Percentiles rank a stretch among this genome's conserved stretches.
Conservation (phyloP, 202 grass and related monocot species). For the Carex arenaria region DNA sequence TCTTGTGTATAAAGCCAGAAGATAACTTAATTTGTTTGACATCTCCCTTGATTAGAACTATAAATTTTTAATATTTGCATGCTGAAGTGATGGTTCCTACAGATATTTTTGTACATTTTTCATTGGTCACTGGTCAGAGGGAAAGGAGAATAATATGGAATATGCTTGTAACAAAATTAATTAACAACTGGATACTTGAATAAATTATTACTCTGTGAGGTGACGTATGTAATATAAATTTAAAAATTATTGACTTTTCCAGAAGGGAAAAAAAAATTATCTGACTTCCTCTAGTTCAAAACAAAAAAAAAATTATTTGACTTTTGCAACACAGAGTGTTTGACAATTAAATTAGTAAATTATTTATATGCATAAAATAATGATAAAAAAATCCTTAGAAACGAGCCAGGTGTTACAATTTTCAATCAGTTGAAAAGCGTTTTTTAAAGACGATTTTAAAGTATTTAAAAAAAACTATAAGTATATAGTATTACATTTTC, state of each 20-base stretch:
- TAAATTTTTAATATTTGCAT: neutral
- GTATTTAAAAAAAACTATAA: neutral
- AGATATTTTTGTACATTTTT: neutral
- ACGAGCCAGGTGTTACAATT: neutral
- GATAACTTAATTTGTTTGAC: neutral
- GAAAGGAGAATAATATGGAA: neutral
- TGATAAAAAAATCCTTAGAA: neutral
- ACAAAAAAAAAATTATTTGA: slow-evolving; percentile 6
- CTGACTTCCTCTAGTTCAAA: neutral
- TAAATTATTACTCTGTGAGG: neutral
- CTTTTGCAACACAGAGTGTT: neutral
- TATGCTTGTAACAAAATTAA: neutral
- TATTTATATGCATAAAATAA: neutral
- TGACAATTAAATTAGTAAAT: neutral
- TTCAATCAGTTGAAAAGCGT: neutral
- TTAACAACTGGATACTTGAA: neutral
- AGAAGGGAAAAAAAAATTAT: neutral
- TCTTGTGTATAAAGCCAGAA: neutral
- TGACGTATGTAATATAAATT: neutral
- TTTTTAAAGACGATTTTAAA: neutral
- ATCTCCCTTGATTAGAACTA: neutral
- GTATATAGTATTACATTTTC: neutral
- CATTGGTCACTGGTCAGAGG: neutral
- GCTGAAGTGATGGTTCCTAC: neutral
- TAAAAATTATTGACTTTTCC: neutral